Evolutionary conservation across 148 eudicot genomes (phyloP).

Genomic region (Selenicereus undatus): DNA sequence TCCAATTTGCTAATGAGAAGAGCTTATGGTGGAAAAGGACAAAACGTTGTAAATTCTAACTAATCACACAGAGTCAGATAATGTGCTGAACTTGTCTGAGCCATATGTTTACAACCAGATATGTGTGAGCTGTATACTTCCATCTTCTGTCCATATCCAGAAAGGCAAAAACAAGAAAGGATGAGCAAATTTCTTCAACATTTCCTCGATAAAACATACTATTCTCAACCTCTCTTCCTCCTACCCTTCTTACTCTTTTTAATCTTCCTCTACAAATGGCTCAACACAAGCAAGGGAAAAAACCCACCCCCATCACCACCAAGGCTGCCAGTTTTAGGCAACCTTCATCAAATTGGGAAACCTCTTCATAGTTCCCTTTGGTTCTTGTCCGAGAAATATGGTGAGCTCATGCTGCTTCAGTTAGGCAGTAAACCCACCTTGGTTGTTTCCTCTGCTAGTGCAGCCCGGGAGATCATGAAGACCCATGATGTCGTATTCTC

Average conservation of each 20-base stretch:
- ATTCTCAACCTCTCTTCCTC: neutral
- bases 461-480: neutral
- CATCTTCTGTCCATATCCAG: no score
- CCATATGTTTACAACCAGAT: no score
- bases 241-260: neutral
- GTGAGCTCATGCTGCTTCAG: neutral
- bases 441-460: no score
- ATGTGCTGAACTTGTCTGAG: no score
- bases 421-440: neutral
- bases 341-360: constrained; percentile 6
- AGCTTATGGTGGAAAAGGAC: no score
- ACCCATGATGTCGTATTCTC: constrained; percentile 14
- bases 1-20: no score
- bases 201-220: neutral
- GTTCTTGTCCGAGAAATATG: constrained; percentile 1
- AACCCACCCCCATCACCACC: neutral
- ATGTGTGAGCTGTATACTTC: no score
- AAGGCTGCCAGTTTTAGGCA: constrained; percentile 12
- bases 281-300: neutral
- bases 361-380: constrained; percentile 1
- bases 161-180: neutral
- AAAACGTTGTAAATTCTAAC: no score
- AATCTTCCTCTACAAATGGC: neutral
- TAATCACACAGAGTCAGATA: no score
- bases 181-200: neutral